Evolutionary conservation across 345 rosid genomes (phyloP), one percentile per base, ranked within the genome.

Genomic region (Dipteronia sinensis): DNA sequence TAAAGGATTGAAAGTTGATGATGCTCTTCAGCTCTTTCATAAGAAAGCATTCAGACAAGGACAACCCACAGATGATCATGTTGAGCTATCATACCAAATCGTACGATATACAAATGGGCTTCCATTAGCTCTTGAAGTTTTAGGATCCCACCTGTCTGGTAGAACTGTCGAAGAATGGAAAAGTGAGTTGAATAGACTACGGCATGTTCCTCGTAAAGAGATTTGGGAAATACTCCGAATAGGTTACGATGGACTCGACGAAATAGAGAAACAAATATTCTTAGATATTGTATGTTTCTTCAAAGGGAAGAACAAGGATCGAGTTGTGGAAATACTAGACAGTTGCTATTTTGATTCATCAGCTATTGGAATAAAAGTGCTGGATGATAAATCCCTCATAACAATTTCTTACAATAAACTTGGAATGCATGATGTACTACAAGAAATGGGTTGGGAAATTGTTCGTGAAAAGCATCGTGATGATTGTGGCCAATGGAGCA

Each of bases 361-460:
- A 2, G 34, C 12, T 63, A n/a, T 40, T 6, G 76, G 34, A 12
- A n/a, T 78, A 20, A 19, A 17, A 6, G 44, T 2, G 20, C 76
- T 78, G 5, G 12, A 70, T 31, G 67, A 25, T 4, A 74, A 25
- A 69, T 75, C 63, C 17, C 69, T 78, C 0, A 44, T 82, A 10
- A 70, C 74, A 10, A 74, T 82, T 56, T 49, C 22, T 2, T 17
- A 68, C 23, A 7, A 75, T 12, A 46, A 25, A 22, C 6, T 78
- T 4, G 29, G 64, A 58, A 65, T 82, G 85, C 82, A 78, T 38
- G 79, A 75, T 62, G 31, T 68, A 15, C 49, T 78, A 12, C 55
- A 64, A 66, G 69, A 46, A 4, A 69, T 78, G 67, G 85, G 82
- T 16, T 67, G 65, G 56, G 47, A 65, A 15, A 66, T 78, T 69